A percentile compares a stretch with the other conserved stretches of the same genome.
Evolutionary conservation across 257 asterid genomes (phyloP).

Genomic region (Scutellaria baicalensis): DNA sequence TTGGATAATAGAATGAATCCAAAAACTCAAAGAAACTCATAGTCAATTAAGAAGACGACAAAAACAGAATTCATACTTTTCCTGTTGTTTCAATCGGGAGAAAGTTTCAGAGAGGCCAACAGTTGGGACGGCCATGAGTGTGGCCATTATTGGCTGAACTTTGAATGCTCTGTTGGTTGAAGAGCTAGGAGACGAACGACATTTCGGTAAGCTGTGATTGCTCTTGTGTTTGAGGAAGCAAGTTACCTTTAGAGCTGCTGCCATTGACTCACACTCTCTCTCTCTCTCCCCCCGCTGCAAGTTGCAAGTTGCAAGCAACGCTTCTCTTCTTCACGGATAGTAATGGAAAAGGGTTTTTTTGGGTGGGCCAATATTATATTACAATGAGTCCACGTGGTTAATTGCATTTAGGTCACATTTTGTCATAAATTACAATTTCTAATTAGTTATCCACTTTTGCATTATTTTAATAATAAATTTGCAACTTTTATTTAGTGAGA

Average conservation of each 20-base stretch:
- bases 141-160: conserved; percentile 45
- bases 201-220: conserved; percentile 9
- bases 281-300: too few relatives aligned
- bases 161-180: conserved; percentile 14
- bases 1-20: background rate
- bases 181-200: conserved; percentile 12
- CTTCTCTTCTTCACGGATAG: too few relatives aligned
- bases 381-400: too few relatives aligned
- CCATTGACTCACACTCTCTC: conserved; percentile 18
- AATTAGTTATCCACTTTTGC: too few relatives aligned
- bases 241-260: conserved; percentile 33
- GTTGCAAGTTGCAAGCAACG: too few relatives aligned
- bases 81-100: conserved; percentile 52
- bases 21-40: background rate
- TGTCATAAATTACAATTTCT: too few relatives aligned
- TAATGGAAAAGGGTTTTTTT: too few relatives aligned
- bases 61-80: conserved; percentile 33
- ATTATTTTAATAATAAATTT: too few relatives aligned
- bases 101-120: conserved; percentile 65
- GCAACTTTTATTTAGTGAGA: too few relatives aligned
- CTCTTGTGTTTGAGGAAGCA: conserved; percentile 30
- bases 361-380: too few relatives aligned
- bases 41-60: background rate
- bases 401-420: too few relatives aligned
- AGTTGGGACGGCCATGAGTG: conserved; percentile 34